Evolutionary conservation across 2,329 filamentous ascomycete genomes (phyloP).

Genomic region (Dendryphion nanum): DNA sequence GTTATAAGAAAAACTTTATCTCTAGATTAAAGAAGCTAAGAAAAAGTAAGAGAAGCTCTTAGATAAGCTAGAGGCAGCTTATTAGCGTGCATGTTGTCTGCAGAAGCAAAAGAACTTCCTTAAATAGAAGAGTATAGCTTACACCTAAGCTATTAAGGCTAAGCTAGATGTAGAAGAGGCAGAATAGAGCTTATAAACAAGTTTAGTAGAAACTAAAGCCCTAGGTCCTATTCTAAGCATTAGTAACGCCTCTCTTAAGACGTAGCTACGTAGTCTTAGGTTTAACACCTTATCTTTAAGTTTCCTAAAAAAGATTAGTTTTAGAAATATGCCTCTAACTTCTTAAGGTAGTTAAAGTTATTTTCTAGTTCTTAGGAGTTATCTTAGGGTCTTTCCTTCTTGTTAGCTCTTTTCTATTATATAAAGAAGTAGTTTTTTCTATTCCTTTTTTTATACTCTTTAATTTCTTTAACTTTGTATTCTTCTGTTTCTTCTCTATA

Average conservation of each 20-base stretch:
- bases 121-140: neutral
- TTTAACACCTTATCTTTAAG: neutral
- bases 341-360: slow-evolving; percentile 7
- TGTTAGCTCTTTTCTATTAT: slow-evolving; percentile 3
- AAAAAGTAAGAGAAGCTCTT: neutral
- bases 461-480: slow-evolving; percentile 1
- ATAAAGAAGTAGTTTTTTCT: slow-evolving; percentile 3
- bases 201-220: neutral
- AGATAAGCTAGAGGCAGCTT: neutral
- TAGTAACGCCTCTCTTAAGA: no score
- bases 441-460: slow-evolving; percentile 1
- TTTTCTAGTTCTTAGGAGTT: slow-evolving; percentile 7
- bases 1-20: neutral
- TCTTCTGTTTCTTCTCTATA: slow-evolving; percentile 2
- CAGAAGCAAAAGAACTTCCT: neutral
- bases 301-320: neutral
- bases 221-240: neutral
- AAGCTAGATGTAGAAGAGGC: neutral
- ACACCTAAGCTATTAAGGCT: neutral
- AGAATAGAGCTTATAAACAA: neutral
- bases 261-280: neutral
- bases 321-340: slow-evolving; percentile 4
- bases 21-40: neutral
- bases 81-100: neutral
- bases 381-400: slow-evolving; percentile 4